Evolutionary conservation across 139 green algal genomes (phyloP), one percentile per base, ranked within the genome.

Genomic region (Chlorella sorokiniana): DNA sequence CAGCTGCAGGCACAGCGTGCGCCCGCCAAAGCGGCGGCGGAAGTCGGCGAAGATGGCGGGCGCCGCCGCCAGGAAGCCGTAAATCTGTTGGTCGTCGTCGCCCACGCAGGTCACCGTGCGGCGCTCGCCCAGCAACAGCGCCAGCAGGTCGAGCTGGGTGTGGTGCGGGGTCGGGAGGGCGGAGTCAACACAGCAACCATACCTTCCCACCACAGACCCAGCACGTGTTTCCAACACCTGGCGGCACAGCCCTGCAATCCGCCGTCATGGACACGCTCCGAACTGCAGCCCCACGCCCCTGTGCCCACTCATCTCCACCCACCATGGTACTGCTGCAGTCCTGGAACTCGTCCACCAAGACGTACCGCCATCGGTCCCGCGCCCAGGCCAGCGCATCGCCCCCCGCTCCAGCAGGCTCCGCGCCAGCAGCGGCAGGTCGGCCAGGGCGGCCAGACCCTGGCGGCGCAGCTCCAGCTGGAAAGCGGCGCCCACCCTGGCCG

Each of bases 71-170:
- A 81, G 40, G 59, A 81, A 81, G 56, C 48, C n/a, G 59, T 71
- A 81, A 59, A 81, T 81, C 29, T 16, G 11, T 8, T 81, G 75
- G 59, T 81, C 75, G n/a, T 79, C 73, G 11, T 74, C 76, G 29
- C 76, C 76, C 42, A 82, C 76, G 31, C 35, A 42, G 2, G 44
- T 74, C 14, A 82, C 29, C 22, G 33, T 41, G n/a, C 62, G 51
- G 10, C 31, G 44, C 44, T 48, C 42, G 7, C 63, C 76, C 62
- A 65, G 25, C 62, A 75, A 42, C 76, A 75, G 42, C 33, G 25
- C 27, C 42, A 82, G 33, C 76, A 82, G 33, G 62, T 82, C 76
- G 23, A 82, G 33, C 76, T 82, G 76, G 31, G 33, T 23, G 2
- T n/a, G 10, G 54, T 16, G 14, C 33, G 25, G 18, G 33, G 20